phyloP scores from a whole-genome alignment of 805 yeast species.

The Priceomyces castillae region DNA sequence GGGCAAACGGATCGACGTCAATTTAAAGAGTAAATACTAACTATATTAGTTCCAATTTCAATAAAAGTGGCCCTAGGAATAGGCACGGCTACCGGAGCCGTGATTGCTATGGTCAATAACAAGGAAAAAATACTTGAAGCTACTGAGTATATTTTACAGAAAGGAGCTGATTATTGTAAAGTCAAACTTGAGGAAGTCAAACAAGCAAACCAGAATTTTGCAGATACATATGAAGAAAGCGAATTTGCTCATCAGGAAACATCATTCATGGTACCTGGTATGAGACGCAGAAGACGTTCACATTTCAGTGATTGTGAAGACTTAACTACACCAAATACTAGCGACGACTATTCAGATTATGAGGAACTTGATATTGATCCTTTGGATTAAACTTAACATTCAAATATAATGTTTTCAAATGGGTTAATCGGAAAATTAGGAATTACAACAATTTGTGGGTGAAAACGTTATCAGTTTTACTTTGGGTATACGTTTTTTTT shows the following conservation, averaged over 20 bases:
- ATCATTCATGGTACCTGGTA: neutral
- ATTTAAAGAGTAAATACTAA: slow-evolving; percentile 8
- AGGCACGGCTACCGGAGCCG: slow-evolving; percentile 35
- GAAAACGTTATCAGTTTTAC: no score
- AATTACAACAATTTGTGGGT: no score
- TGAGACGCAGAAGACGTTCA: slow-evolving; percentile 2
- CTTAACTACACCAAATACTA: slow-evolving; percentile 16
- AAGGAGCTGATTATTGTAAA: slow-evolving; percentile 30
- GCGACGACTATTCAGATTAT: slow-evolving; percentile 5
- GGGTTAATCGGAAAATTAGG: neutral
- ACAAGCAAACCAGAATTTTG: slow-evolving; percentile 17
- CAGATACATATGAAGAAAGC: slow-evolving; percentile 18
- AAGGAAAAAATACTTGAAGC: slow-evolving; percentile 27
- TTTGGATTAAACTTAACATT: slow-evolving; percentile 6
- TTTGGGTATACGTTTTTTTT: neutral
- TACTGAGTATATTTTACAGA: slow-evolving; percentile 26
- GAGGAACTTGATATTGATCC: slow-evolving; percentile 12
- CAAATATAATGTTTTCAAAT: neutral
- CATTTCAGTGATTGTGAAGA: slow-evolving; percentile 13
- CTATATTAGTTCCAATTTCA: slow-evolving; percentile 28
- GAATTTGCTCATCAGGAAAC: slow-evolving; percentile 8
- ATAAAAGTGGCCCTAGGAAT: slow-evolving; percentile 30
- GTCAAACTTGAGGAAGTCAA: slow-evolving; percentile 17
- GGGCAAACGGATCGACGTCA: neutral
- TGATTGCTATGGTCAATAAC: slow-evolving; percentile 28